Base-by-base conservation (phyloP, 495 filamentous ascomycete species). In the Penicillium samsonianum region DNA sequence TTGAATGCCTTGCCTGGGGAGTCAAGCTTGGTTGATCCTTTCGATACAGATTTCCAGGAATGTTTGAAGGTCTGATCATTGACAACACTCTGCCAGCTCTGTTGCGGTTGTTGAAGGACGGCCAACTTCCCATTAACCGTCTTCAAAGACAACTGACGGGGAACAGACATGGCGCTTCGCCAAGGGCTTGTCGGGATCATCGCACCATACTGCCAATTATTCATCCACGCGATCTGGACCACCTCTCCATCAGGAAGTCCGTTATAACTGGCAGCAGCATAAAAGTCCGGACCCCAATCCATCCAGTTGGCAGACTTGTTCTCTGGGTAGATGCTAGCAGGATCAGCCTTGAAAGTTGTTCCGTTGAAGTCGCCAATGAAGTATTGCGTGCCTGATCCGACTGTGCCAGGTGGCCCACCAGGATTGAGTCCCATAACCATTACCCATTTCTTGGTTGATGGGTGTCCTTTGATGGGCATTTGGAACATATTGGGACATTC, bases 171-270 rank as follows among this genome's bases (percentile, higher is more conserved):
- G 8, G 74, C 59, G 4, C 76, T 77, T 10, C 82, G 74, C 77
- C 78, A 86, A 16, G 75, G 69, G 59, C 77, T 71, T 3, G 69
- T 69, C 1, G 72, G 73, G 14, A 69, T 67, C 2, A 41, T 47
- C 1, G 25, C 25, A 0, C 47, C 71, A 56, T 85, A 86, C 59
- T 86, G 78, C 82, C 83, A 85, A 58, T 86, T 86, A 45, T 74
- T 81, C 54, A 83, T 82, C 83, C 83, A 86, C 5, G 74, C 78
- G 37, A 86, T 74, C 30, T 79, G 62, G 28, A 75, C 73, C 71
- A 71, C 23, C 73, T 63, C 22, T 61, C 68, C 63, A 33, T 38
- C n/a, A 12, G 68, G 26, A 2, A 52, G 35, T 14, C 50, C 50
- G 11, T 52, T 52, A 16, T 42, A 52, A 7, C 50, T 23, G n/a